phyloP scores from a whole-genome alignment of 2,329 filamentous ascomycete species.

The Arachnomyces sp. region DNA sequence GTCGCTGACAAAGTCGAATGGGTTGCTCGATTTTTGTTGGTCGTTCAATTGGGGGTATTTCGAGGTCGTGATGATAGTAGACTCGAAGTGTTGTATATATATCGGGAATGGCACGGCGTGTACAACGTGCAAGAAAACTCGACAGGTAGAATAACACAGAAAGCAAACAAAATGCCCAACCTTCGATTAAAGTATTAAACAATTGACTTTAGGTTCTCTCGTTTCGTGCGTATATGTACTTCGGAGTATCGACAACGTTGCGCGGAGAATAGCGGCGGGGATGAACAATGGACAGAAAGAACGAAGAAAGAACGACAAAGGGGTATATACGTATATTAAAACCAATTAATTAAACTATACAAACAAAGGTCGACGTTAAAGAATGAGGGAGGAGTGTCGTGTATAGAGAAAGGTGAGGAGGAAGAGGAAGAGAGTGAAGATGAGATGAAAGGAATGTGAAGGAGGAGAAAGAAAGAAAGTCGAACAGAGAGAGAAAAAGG shows the following conservation, averaged over 20 bases:
- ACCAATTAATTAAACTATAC: neutral
- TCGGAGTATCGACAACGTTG: constrained; percentile 43
- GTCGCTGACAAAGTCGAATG: neutral
- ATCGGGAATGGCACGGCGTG: no score
- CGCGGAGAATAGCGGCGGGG: no score
- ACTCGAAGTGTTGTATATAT: no score
- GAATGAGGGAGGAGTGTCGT: neutral
- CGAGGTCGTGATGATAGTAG: constrained; percentile 4
- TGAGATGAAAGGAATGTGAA: neutral
- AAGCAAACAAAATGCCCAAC: constrained; percentile 50
- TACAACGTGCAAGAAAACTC: constrained; percentile 6
- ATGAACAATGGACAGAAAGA: constrained; percentile 1
- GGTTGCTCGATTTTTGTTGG: no score
- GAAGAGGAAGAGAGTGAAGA: neutral
- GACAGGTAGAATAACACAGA: constrained; percentile 52
- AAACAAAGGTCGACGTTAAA: neutral
- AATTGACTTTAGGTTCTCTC: no score
- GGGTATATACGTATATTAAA: constrained; percentile 6
- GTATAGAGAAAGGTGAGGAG: neutral
- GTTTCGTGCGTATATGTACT: no score
- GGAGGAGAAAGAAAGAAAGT: neutral
- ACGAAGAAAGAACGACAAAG: no score
- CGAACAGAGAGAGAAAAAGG: constrained; percentile 2
- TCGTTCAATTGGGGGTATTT: no score
- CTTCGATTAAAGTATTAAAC: constrained; percentile 34